Evolutionary conservation across 345 rosid genomes (phyloP), one percentile per base, ranked within the genome.

Genomic region (Alliaria petiolata): DNA sequence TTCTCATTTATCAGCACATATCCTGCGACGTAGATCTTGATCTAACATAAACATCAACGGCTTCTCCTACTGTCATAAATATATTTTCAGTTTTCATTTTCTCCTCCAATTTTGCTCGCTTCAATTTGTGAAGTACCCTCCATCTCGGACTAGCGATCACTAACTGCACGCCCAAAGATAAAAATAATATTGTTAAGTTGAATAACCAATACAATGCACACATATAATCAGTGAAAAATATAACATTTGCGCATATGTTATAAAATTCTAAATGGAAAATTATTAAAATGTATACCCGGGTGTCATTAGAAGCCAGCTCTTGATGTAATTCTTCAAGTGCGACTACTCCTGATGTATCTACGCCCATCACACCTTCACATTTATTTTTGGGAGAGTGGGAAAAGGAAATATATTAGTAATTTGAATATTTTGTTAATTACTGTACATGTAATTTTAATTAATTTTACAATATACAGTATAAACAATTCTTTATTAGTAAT

Each of bases 251-350:
- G 1, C 20, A 52, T 62, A 39, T 0, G 30, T 7, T 30, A 43
- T 42, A 43, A 6, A 52, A 31, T 30, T 35, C n/a, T n/a, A n/a
- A n/a, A 16, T 0, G 33, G 15, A 16, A 20, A 52, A 34, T 6
- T 1, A 16, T 5, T 4, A 22, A 50, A 51, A 5, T 15, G 5
- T 82, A n/a, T n/a, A 90, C 98, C 62, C 80, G 65, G 26, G 78
- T 74, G 77, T 82, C 83, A 30, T 65, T 67, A 28, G 88, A 80
- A 56, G 76, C 71, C 56, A 92, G 62, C 10, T 79, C 69, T 75
- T 70, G 78, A 62, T 85, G 87, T 78, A 92, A 82, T 70, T 92
- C 98, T 55, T 88, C 93, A 1, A 92, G 84, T 10, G 84, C 87
- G 36, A 79, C 53, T 33, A 90, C 69, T 49, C 95, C 96, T 1